Evolutionary conservation across 2,329 filamentous ascomycete genomes (phyloP).

Genomic region (Pleomassaria siparia): DNA sequence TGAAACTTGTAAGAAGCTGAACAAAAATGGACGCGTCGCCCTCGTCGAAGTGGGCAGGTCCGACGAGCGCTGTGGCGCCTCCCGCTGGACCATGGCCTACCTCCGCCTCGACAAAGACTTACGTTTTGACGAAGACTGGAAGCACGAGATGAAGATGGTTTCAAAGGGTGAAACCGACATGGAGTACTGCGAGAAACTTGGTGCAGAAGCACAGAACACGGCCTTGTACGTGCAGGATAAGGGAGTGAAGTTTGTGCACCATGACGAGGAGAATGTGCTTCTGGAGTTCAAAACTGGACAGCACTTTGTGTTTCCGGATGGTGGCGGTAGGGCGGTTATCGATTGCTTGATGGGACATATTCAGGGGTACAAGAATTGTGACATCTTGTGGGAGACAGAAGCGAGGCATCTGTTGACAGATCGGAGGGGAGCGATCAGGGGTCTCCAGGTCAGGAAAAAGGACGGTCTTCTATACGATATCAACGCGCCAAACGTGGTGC

Average conservation of each 20-base stretch:
- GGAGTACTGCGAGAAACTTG: slow-evolving; percentile 45
- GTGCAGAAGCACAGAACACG: slow-evolving; percentile 39
- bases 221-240: slow-evolving; percentile 42
- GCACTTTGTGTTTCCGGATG: too few species aligned
- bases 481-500: slow-evolving; percentile 33
- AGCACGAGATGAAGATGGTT: slow-evolving; percentile 39
- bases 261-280: too few species aligned
- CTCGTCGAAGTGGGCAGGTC: slow-evolving; percentile 44
- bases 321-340: too few species aligned
- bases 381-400: too few species aligned
- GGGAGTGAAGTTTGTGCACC: slow-evolving; percentile 14
- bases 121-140: slow-evolving; percentile 39
- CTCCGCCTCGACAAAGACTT: slow-evolving; percentile 44
- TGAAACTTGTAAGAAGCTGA: slow-evolving; percentile 40
- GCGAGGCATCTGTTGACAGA: too few species aligned
- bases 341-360: too few species aligned
- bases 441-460: background rate
- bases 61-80: slow-evolving; percentile 45
- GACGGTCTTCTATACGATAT: slow-evolving; percentile 6
- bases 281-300: too few species aligned
- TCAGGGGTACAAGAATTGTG: too few species aligned
- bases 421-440: too few species aligned
- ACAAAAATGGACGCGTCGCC: slow-evolving; percentile 42
- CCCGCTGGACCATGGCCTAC: slow-evolving; percentile 47
- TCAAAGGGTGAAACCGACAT: slow-evolving; percentile 37